Evolutionary conservation across 2,329 filamentous ascomycete genomes (phyloP).

Genomic region (Zymoseptoria ardabiliae): DNA sequence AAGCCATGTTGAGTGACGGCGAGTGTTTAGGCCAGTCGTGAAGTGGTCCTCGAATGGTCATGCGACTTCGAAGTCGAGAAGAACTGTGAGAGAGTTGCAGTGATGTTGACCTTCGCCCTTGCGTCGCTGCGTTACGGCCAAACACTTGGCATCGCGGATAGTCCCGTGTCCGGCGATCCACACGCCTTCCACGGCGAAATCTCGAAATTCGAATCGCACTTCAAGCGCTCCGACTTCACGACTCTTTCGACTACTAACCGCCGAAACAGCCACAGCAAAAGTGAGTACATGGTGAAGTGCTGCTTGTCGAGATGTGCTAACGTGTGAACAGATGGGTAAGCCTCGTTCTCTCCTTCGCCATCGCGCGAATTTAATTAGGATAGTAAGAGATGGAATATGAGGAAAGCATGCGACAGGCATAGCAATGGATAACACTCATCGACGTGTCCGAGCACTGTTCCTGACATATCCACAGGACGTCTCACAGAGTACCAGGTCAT

Average conservation of each 20-base stretch:
- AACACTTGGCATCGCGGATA: not conserved
- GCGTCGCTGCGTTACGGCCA: not conserved
- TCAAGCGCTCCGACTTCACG: not conserved
- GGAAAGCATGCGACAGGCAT: not conserved
- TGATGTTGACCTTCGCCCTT: not conserved
- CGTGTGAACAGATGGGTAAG: slow-evolving; percentile 55
- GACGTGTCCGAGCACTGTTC: not conserved
- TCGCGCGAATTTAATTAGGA: slow-evolving; percentile 14
- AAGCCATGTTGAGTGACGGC: slow-evolving; percentile 2
- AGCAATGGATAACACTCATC: not conserved
- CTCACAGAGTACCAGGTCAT: slow-evolving; percentile 99
- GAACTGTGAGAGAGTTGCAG: no score
- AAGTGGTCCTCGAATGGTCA: not conserved
- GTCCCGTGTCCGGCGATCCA: not conserved
- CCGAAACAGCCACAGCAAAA: slow-evolving; percentile 18
- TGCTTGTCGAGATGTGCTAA: slow-evolving; percentile 21
- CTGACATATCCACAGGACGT: slow-evolving; percentile 3
- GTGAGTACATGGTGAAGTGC: slow-evolving; percentile 17
- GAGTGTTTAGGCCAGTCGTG: not conserved
- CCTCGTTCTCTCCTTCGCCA: slow-evolving; percentile 15
- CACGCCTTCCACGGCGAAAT: not conserved
- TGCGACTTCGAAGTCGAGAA: not conserved
- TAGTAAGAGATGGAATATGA: slow-evolving; percentile 22
- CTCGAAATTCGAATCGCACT: not conserved
- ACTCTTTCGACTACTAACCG: not conserved